Percentiles rank a stretch among this genome's conserved stretches.
Evolutionary conservation across 257 asterid species (phyloP).

Genomic region (Solanum appendiculatum): DNA sequence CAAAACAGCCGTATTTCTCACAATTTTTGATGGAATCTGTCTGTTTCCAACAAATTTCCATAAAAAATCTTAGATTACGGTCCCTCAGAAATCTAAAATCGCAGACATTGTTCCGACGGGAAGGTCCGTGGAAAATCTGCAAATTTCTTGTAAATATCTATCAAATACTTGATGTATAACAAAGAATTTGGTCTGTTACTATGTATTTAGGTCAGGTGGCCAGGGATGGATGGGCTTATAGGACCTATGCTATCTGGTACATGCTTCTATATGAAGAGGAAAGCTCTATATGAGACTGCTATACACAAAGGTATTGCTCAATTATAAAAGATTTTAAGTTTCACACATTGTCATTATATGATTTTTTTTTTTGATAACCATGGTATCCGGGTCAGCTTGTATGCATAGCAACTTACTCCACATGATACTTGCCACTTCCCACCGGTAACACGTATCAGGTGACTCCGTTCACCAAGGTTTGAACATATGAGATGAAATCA

Average conservation of each 20-base stretch:
- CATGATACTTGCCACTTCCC: not conserved
- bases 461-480: not conserved
- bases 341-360: not conserved
- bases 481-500: not conserved
- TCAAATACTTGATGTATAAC: not conserved
- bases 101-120: not conserved
- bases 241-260: constrained; percentile 46
- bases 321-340: not conserved
- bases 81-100: not conserved
- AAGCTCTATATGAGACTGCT: constrained; percentile 29
- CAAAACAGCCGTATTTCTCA: no score
- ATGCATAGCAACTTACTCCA: not conserved
- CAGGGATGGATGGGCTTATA: constrained; percentile 44
- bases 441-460: not conserved
- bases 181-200: not conserved
- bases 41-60: not conserved
- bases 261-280: constrained; percentile 44
- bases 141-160: not conserved
- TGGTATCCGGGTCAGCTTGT: not conserved
- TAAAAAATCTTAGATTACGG: no score
- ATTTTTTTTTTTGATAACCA: not conserved
- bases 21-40: no score
- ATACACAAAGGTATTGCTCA: not conserved
- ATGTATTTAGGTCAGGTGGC: constrained; percentile 26
- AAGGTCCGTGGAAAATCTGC: not conserved